These are phyloP conservation scores for Xylariales sp. DNA, from an alignment of 2,329 filamentous ascomycete genomes.

Conservation along the genomic window DNA sequence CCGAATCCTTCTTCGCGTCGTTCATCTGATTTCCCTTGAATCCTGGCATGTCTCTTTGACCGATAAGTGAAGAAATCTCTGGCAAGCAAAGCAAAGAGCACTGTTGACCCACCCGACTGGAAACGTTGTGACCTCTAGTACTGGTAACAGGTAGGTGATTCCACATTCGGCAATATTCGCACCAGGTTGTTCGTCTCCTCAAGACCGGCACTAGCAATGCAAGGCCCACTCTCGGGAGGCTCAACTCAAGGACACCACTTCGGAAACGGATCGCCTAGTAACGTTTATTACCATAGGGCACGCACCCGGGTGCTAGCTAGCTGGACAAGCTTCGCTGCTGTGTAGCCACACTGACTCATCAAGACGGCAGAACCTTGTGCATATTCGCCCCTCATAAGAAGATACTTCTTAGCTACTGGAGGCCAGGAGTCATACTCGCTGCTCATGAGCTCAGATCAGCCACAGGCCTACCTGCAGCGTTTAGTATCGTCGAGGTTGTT, in stretches of 20 bases:
- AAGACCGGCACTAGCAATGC: neutral
- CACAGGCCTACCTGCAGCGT: neutral
- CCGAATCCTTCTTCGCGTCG: too few species aligned
- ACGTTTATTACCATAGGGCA: neutral
- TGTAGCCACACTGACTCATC: neutral
- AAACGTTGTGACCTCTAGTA: neutral
- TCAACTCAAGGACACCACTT: conserved; percentile 1
- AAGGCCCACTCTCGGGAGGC: conserved; percentile 1
- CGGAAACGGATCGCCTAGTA: neutral
- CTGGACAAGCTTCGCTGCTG: neutral
- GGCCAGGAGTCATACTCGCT: neutral
- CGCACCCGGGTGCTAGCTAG: neutral
- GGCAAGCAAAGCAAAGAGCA: neutral
- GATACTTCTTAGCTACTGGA: neutral
- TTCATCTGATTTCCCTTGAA: too few species aligned
- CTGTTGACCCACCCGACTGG: neutral
- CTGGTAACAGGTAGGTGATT: neutral
- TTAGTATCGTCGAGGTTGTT: neutral
- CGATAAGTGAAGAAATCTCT: neutral
- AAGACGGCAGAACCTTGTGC: neutral
- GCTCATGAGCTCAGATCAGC: conserved; percentile 3
- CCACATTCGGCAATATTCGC: neutral
- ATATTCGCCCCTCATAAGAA: neutral
- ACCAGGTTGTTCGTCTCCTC: neutral
- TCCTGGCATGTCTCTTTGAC: too few species aligned